A percentile compares a stretch with the other conserved stretches of the same genome.
Evolutionary conservation across 2,329 filamentous ascomycete genomes (phyloP).

Genomic region (Fusarium longipes): DNA sequence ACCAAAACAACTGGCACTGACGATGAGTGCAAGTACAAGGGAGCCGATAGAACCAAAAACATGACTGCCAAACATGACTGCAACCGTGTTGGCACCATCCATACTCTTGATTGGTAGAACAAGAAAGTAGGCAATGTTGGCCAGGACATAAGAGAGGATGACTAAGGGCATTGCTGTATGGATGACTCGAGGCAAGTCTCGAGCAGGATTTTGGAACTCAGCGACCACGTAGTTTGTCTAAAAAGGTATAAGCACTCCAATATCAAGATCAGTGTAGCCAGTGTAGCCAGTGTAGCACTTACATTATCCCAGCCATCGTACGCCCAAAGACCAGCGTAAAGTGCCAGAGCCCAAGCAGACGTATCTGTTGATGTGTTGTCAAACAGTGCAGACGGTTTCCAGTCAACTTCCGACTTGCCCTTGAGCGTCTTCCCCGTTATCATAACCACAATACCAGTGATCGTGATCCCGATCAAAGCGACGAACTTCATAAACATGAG

Average conservation of each 20-base stretch:
- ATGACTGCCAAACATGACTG: slow-evolving; percentile 89
- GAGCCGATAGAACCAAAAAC: slow-evolving; percentile 89
- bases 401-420: slow-evolving; percentile 80
- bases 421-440: slow-evolving; percentile 83
- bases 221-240: slow-evolving; percentile 98
- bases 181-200: slow-evolving; percentile 92
- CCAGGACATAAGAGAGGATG: slow-evolving; percentile 88
- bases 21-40: slow-evolving; percentile 86
- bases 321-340: slow-evolving; percentile 97
- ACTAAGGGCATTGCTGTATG: slow-evolving; percentile 97
- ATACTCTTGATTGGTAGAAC: slow-evolving; percentile 85
- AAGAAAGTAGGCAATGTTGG: slow-evolving; percentile 93
- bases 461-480: slow-evolving; percentile 84
- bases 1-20: slow-evolving; percentile 92
- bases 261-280: not conserved
- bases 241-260: slow-evolving; percentile 35
- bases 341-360: slow-evolving; percentile 89
- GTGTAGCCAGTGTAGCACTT: slow-evolving; percentile 54
- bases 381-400: slow-evolving; percentile 92
- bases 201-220: slow-evolving; percentile 90
- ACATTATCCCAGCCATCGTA: slow-evolving; percentile 99
- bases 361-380: slow-evolving; percentile 82
- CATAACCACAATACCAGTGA: slow-evolving; percentile 90
- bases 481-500: slow-evolving; percentile 99
- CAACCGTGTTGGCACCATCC: slow-evolving; percentile 92